Conservation (phyloP, 805 yeast species). For the Yarrowia sp. region DNA sequence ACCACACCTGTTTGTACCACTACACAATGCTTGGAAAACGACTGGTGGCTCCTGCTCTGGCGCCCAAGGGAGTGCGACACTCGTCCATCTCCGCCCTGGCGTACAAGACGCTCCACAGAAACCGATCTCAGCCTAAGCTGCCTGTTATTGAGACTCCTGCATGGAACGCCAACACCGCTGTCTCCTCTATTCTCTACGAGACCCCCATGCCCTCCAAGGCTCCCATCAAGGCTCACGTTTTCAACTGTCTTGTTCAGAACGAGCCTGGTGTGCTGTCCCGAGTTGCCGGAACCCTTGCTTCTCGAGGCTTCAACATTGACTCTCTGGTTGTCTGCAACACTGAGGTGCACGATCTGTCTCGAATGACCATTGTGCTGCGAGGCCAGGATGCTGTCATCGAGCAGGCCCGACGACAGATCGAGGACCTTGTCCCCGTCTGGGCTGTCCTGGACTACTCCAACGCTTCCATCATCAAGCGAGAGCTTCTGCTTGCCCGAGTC, state of each 20-base stretch:
- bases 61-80: slow-evolving; percentile 22
- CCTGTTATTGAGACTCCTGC: slow-evolving; percentile 91
- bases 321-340: slow-evolving; percentile 95
- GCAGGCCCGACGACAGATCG: slow-evolving; percentile 97
- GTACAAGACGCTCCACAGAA: slow-evolving; percentile 85
- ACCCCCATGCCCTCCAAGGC: slow-evolving; percentile 62
- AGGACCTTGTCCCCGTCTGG: slow-evolving; percentile 96
- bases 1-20: background rate
- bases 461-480: slow-evolving; percentile 87
- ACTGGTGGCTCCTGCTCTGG: background rate
- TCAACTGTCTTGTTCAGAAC: slow-evolving; percentile 95
- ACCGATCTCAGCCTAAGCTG: slow-evolving; percentile 80
- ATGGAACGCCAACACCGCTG: slow-evolving; percentile 97
- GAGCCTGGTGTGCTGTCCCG: slow-evolving; percentile 97
- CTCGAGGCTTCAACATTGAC: slow-evolving; percentile 97
- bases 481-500: slow-evolving; percentile 84
- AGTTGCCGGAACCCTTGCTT: slow-evolving; percentile 93
- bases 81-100: slow-evolving; percentile 89
- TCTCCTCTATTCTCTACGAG: slow-evolving; percentile 90
- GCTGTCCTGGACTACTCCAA: slow-evolving; percentile 94
- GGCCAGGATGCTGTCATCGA: slow-evolving; percentile 97
- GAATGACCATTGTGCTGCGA: slow-evolving; percentile 93
- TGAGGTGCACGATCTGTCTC: slow-evolving; percentile 88
- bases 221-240: slow-evolving; percentile 78
- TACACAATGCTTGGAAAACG: slow-evolving; percentile 9